Evolutionary conservation across 1,139 yeast species (phyloP).

Genomic region (Debaryomycetaceae sp.): DNA sequence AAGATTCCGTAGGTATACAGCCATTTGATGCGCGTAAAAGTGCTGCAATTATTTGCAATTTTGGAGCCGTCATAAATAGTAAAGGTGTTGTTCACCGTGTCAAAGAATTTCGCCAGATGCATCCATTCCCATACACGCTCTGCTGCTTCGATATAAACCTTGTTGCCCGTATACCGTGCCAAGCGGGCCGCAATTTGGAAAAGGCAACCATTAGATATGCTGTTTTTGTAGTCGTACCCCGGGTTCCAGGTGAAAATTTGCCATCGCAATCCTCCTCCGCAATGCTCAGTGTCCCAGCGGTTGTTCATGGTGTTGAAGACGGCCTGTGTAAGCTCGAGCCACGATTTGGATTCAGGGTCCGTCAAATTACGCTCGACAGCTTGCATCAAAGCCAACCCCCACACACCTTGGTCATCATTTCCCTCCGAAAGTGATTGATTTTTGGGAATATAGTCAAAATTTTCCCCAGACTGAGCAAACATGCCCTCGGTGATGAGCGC

Average conservation of each 20-base stretch:
- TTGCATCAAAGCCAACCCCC: constrained; percentile 53
- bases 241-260: constrained; percentile 92
- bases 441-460: constrained; percentile 43
- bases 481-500: constrained; percentile 27
- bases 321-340: constrained; percentile 72
- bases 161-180: constrained; percentile 70
- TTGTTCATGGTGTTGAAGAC: constrained; percentile 82
- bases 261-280: constrained; percentile 93
- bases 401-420: constrained; percentile 64
- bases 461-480: constrained; percentile 42
- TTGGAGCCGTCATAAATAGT: constrained; percentile 69
- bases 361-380: constrained; percentile 56
- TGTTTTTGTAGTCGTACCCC: constrained; percentile 86
- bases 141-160: constrained; percentile 69
- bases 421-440: constrained; percentile 57
- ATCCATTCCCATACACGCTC: constrained; percentile 80
- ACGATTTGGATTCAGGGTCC: constrained; percentile 39
- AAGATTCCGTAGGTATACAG: constrained; percentile 79
- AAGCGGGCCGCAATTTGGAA: constrained; percentile 83
- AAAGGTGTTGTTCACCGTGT: constrained; percentile 29
- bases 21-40: constrained; percentile 60
- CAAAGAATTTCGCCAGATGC: constrained; percentile 44
- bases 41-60: constrained; percentile 49
- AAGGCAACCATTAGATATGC: constrained; percentile 84
- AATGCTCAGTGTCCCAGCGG: constrained; percentile 69